Base-by-base conservation (phyloP, 2,329 filamentous ascomycete genomes). In the Penicillium palitans region DNA sequence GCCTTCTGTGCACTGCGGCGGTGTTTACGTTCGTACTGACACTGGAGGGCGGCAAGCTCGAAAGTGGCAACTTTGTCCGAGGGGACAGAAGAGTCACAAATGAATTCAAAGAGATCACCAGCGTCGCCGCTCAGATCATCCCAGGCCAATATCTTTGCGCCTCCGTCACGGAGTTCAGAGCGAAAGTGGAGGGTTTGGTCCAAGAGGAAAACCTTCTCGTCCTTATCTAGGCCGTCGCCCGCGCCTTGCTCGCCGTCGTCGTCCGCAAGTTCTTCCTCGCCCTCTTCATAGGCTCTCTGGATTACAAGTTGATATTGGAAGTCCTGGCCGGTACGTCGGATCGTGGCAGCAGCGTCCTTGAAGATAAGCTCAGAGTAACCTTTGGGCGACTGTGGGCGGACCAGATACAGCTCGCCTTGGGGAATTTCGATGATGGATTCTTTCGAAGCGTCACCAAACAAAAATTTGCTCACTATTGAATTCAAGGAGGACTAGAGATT, bases 351-450 rank as follows among this genome's bases (percentile, higher is more conserved):
- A 40, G 92, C 90, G 86, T 99, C 95, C 77, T 95, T 96, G 83
- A 97, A 99, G 77, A 99, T 96, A 73, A 98, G 91, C 77, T 99
- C 95, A 1, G 93, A 97, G 75, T 97, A 98, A 65, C 95, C 95
- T 76, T 99, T 99, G 57, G 93, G 92, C 8, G 93, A 98, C 50
- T 91, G 85, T 12, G 95, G 95, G 69, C 95, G 90, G 68, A 99
- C 95, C 66, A 99, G 89, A 77, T 97, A 99, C 45, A 99, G 90
- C 77, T 98, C 93, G 72, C 95, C 95, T 76, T 98, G 92, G 17
- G 93, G 87, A 44, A 99, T 88, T 74, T 98, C 93, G 77, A 96
- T 91, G 72, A 99, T 87, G 48, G 91, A 90, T 80, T 98, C 93
- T 76, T 97, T 93, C 74, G 87, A 91, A 70, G 85, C 86, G 75